Conservation (phyloP, 2,329 filamentous ascomycete species). For the Ophiostoma piceae region DNA sequence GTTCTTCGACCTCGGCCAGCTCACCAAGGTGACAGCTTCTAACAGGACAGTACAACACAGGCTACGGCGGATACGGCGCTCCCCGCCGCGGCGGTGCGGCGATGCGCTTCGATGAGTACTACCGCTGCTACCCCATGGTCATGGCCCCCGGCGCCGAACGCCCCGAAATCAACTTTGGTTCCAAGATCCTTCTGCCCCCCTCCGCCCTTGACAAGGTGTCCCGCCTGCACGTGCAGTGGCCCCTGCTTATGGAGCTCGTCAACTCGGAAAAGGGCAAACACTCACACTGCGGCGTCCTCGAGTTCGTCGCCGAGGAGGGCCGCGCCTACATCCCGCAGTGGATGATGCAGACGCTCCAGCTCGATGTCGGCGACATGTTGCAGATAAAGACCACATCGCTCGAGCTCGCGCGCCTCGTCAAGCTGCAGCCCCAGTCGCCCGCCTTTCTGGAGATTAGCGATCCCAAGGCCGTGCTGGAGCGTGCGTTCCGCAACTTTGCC, state of each 20-base stretch:
- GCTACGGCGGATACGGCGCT: constrained; percentile 24
- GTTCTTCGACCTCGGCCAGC: neutral
- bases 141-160: constrained; percentile 91
- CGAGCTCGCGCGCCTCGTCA: constrained; percentile 85
- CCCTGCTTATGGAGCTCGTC: constrained; percentile 91
- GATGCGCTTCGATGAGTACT: constrained; percentile 96
- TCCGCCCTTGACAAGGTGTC: constrained; percentile 96
- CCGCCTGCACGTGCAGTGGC: constrained; percentile 91
- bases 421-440: constrained; percentile 88
- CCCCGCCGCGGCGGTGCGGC: constrained; percentile 44
- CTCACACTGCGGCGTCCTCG: constrained; percentile 90
- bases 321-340: constrained; percentile 94
- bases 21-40: neutral
- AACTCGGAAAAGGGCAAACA: constrained; percentile 76
- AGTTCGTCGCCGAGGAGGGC: constrained; percentile 96
- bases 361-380: constrained; percentile 90
- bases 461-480: constrained; percentile 93
- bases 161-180: constrained; percentile 87
- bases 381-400: constrained; percentile 94
- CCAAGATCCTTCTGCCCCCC: constrained; percentile 95
- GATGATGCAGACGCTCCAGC: constrained; percentile 87
- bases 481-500: constrained; percentile 92
- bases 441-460: constrained; percentile 96
- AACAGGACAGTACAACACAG: constrained; percentile 13
- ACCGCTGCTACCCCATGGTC: constrained; percentile 89